Evolutionary conservation across 164 flowering plant species (phyloP), one percentile per base, ranked within the genome.

Genomic region (Vitis cinerea): DNA sequence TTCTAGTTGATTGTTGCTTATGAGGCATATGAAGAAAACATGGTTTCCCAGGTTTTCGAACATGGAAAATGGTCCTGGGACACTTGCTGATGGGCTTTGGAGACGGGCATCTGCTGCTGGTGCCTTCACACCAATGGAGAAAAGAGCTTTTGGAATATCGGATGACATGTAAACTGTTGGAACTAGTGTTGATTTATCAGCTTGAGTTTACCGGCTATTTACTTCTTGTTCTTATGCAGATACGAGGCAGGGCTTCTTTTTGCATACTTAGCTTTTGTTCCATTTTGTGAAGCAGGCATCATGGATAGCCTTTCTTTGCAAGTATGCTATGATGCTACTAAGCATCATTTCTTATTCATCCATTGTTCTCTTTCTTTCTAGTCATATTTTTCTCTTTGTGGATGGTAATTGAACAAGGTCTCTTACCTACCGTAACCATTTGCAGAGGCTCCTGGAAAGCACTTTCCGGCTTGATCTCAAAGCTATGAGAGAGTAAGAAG

Each of bases 221-320:
- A 29, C 17, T 37, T 31, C n/a, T 31, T 59, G 17, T 59, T 13
- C 11, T 16, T 52, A 49, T 75, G 75, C 86, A 94, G 99, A 81
- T 94, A 89, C 75, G 99, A 86, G 82, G 97, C 95, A 19, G 97
- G 99, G 27, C 90, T 92, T 78, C 95, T 94, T 65, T 75, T 94
- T 56, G 94, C 97, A 49, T 94, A 88, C 79, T 73, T 92, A 69
- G 94, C 97, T 71, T 92, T 94, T 75, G 81, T 94, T 82, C 97
- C 99, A 65, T 92, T 92, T 73, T 90, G 97, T 83, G 99, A 90
- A 83, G 89, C 89, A n/a, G 97, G 97, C 71, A 70, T 80, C 58
- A 76, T 87, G 82, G 99, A 94, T 79, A 82, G 88, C 59, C 90
- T 89, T 63, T 90, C 99, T 16, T 78, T 94, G 86, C 93, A 87